A percentile compares a stretch with the other conserved stretches of the same genome.
phyloP scores from a whole-genome alignment of 306 rosid species.

The Acmispon strigosus region DNA sequence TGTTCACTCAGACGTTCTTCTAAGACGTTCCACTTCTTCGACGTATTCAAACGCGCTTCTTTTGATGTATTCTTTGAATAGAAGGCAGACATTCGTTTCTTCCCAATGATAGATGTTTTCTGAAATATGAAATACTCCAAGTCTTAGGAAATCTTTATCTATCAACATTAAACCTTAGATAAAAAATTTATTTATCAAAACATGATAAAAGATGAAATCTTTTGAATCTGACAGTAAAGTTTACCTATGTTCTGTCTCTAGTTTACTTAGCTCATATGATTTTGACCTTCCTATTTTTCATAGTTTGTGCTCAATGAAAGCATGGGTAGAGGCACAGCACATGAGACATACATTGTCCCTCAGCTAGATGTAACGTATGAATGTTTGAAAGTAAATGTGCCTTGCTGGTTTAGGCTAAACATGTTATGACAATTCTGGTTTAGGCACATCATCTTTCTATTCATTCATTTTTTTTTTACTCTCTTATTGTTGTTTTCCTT shows the following conservation, averaged over 20 bases:
- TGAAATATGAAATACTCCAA: too few relatives aligned
- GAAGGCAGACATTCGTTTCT: too few relatives aligned
- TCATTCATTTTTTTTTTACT: conserved; percentile 1
- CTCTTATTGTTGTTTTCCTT: conserved; percentile 2
- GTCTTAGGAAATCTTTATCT: too few relatives aligned
- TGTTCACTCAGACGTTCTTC: too few relatives aligned
- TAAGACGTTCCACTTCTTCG: too few relatives aligned
- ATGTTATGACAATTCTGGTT: not conserved
- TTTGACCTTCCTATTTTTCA: not conserved
- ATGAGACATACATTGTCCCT: not conserved
- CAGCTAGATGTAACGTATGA: not conserved
- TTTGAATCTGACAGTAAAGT: not conserved
- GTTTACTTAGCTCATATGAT: not conserved
- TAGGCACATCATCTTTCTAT: not conserved
- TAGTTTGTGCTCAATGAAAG: not conserved
- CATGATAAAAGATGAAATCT: too few relatives aligned
- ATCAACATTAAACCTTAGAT: too few relatives aligned
- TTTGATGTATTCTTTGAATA: too few relatives aligned
- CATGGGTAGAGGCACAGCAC: not conserved
- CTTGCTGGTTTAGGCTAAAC: not conserved
- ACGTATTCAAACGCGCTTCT: too few relatives aligned
- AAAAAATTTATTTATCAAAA: too few relatives aligned
- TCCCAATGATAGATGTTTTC: too few relatives aligned
- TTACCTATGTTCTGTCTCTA: not conserved
- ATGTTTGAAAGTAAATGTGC: not conserved